phyloP scores from a whole-genome alignment of 805 yeast genomes.

The Wickerhamiella alocasiicola region DNA sequence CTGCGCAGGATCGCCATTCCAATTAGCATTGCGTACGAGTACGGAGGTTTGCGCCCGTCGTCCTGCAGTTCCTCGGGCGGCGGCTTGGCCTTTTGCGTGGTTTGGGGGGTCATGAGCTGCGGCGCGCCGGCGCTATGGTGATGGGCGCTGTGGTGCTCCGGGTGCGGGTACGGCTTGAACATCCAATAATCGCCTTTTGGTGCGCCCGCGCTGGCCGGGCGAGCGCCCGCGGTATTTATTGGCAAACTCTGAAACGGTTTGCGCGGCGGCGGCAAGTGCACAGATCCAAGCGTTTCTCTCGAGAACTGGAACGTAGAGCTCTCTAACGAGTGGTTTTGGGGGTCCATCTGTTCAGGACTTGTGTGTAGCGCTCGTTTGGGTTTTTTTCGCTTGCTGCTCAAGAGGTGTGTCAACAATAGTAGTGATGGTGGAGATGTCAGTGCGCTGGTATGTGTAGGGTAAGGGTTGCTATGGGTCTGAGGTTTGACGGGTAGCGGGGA shows the following conservation, averaged over 20 bases:
- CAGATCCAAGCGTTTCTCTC: not conserved
- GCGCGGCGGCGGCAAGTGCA: constrained; percentile 11
- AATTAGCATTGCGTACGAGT: constrained; percentile 83
- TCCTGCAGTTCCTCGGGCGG: constrained; percentile 29
- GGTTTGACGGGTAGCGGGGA: too few species aligned
- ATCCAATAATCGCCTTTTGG: constrained; percentile 7
- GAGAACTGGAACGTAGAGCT: not conserved
- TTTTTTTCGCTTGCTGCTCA: too few species aligned
- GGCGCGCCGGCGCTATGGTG: not conserved
- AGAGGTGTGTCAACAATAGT: too few species aligned
- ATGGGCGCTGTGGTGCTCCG: not conserved
- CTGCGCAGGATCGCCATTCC: constrained; percentile 86
- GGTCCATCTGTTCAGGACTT: too few species aligned
- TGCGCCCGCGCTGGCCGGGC: not conserved
- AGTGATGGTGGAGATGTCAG: too few species aligned
- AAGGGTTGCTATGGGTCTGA: too few species aligned
- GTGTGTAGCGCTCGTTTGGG: too few species aligned
- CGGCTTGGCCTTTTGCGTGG: not conserved
- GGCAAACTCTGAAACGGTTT: constrained; percentile 4
- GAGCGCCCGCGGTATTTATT: not conserved
- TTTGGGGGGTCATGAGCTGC: constrained; percentile 9
- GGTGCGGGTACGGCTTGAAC: constrained; percentile 3
- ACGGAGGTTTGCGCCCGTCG: constrained; percentile 73
- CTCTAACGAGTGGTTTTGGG: not conserved
- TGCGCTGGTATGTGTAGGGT: constrained; percentile 10